These are phyloP conservation scores for Podospora anserina DNA, from an alignment of 495 filamentous ascomycete genomes.

Conservation along the genomic window DNA sequence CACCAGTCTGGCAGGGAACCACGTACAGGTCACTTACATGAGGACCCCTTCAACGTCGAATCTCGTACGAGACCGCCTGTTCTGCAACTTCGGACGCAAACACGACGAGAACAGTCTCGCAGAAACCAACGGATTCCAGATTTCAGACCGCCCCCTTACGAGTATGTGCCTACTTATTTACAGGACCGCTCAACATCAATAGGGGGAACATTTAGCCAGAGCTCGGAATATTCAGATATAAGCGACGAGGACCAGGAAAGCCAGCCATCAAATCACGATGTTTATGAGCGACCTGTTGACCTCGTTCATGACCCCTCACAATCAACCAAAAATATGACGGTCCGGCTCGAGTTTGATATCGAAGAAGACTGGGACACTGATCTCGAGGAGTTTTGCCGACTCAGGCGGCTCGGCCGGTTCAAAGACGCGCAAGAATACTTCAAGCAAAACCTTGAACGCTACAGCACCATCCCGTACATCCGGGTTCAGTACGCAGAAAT, in stretches of 20 bases:
- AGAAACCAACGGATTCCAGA: not conserved
- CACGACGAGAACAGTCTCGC: not conserved
- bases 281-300: constrained; percentile 11
- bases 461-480: constrained; percentile 16
- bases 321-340: constrained; percentile 17
- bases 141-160: not conserved
- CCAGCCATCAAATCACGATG: not conserved
- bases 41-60: not conserved
- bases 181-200: not conserved
- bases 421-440: constrained; percentile 23
- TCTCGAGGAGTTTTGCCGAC: constrained; percentile 24
- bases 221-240: not conserved
- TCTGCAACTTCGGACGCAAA: not conserved
- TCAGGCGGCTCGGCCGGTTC: constrained; percentile 25
- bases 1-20: not conserved
- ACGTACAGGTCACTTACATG: not conserved
- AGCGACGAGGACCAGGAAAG: not conserved
- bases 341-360: constrained; percentile 18
- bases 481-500: constrained; percentile 24
- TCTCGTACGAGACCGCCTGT: not conserved
- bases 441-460: constrained; percentile 8
- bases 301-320: constrained; percentile 22
- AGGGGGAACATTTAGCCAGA: not conserved
- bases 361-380: constrained; percentile 22
- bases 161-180: not conserved